Evolutionary conservation across 257 asterid species (phyloP).

Genomic region (Agastache rugosa): DNA sequence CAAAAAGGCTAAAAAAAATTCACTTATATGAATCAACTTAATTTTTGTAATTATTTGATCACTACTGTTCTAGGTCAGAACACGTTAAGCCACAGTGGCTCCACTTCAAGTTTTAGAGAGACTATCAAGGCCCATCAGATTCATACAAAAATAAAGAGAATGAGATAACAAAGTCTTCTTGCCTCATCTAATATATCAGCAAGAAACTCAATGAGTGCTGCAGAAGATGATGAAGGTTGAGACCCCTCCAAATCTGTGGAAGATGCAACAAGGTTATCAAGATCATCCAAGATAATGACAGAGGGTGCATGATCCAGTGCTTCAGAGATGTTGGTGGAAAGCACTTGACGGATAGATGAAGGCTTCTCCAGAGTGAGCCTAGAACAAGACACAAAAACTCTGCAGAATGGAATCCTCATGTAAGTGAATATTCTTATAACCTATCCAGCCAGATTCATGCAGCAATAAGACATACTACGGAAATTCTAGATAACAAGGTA

Average conservation of each 20-base stretch:
- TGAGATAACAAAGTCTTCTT: conserved; percentile 36
- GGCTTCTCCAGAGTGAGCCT: conserved; percentile 86
- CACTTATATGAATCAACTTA: conserved; percentile 14
- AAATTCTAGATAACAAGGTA: conserved; percentile 19
- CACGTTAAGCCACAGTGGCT: conserved; percentile 16
- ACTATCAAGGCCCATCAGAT: conserved; percentile 28
- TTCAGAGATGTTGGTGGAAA: conserved; percentile 71
- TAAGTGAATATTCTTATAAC: conserved; percentile 26
- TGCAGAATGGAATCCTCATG: conserved; percentile 48
- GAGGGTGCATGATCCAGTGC: conserved; percentile 94
- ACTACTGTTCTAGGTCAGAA: conserved; percentile 4
- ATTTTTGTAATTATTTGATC: not conserved
- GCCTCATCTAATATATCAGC: conserved; percentile 88
- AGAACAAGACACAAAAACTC: conserved; percentile 77
- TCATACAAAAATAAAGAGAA: conserved; percentile 14
- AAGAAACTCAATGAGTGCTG: conserved; percentile 68
- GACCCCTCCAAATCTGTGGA: conserved; percentile 80
- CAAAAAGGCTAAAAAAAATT: not conserved
- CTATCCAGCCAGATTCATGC: conserved; percentile 34
- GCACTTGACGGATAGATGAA: conserved; percentile 64
- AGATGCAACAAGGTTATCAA: conserved; percentile 81
- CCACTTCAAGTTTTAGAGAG: conserved; percentile 29
- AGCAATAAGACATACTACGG: not conserved
- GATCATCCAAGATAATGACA: conserved; percentile 87
- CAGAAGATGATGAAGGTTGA: conserved; percentile 73